Base-by-base conservation (phyloP, 2,329 filamentous ascomycete species). In the Aureobasidium melanogenum region DNA sequence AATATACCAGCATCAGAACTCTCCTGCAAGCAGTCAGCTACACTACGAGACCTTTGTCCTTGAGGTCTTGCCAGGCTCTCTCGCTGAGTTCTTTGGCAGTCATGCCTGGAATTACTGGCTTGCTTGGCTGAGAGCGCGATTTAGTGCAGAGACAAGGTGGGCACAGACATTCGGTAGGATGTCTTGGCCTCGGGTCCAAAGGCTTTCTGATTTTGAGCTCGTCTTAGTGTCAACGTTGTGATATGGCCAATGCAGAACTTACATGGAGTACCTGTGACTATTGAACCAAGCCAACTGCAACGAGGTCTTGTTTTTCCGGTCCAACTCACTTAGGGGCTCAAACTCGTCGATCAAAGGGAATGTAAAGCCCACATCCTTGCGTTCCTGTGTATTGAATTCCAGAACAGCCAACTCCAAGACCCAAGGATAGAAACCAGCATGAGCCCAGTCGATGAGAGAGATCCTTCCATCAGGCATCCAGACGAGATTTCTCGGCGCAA, bases 401-500 rank as follows among this genome's bases (percentile, higher is more conserved):
- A 64, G 44, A 28, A 57, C 32, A 32, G 9, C 30, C 14, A 30
- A 19, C 44, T 65, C 64, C 39, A 65, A 56, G 17, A 64, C n/a
- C 24, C 57, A 30, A 19, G 64, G 63, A 50, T 63, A 64, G 44
- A 34, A 65, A 1, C 63, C 64, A 28, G 64, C 64, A 7, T 57
- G 61, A 15, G 14, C 30, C 64, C 63, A 66, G 46, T 66, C 64
- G 28, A 66, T 28, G 14, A 64, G 43, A 43, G 61, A 64, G 14
- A 66, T 26, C 8, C 63, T 44, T 6, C 60, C 59, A 46, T 66
- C 63, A 34, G 61, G 17, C 50, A 50, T 19, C 57, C 62, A 64
- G 22, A 66, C 46, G 39, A 66, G 55, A 39, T 66, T 66, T 32
- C 63, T 58, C 17, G 64, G 64, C 7, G 63, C 63, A 39, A 66